Percentiles rank a stretch among this genome's conserved stretches.
Conservation (phyloP, 345 rosid species). For the Brassica carinata region DNA sequence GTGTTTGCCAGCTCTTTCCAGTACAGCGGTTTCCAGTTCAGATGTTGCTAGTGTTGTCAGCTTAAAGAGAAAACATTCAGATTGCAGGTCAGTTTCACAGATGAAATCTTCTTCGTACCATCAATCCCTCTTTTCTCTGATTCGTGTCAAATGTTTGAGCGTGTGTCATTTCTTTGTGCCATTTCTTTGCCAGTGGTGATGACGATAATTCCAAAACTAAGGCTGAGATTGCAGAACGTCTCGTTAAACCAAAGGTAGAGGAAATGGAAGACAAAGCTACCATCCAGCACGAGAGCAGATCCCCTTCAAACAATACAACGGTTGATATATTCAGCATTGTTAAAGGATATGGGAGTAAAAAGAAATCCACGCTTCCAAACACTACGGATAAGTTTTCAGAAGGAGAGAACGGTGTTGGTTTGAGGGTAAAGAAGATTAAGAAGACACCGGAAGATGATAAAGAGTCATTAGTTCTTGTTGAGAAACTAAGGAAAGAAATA, state of each 20-base stretch:
- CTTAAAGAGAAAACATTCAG: conserved; percentile 60
- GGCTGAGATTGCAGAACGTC: conserved; percentile 39
- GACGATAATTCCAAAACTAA: conserved; percentile 44
- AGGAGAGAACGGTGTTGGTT: conserved; percentile 58
- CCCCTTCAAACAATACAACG: conserved; percentile 44
- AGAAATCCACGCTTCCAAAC: conserved; percentile 33
- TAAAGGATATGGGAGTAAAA: conserved; percentile 49
- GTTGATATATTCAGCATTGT: conserved; percentile 78
- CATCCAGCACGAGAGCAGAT: conserved; percentile 38
- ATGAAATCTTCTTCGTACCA: conserved; percentile 10
- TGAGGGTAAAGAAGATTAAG: conserved; percentile 95
- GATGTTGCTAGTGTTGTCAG: conserved; percentile 49
- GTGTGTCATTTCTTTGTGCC: conserved; percentile 17
- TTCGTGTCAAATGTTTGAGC: conserved; percentile 22
- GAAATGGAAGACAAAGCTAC: conserved; percentile 45
- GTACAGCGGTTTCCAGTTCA: conserved; percentile 33
- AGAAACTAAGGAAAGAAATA: conserved; percentile 84
- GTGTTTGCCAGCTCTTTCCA: conserved; percentile 31
- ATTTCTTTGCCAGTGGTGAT: conserved; percentile 40
- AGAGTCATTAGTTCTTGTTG: conserved; percentile 70
- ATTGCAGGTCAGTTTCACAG: conserved; percentile 55
- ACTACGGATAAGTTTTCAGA: conserved; percentile 52
- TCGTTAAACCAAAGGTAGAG: conserved; percentile 52
- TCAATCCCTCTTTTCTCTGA: conserved; percentile 9
- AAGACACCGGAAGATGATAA: conserved; percentile 63